These are phyloP conservation scores for Haplosporangium sp. DNA, from an alignment of 371 early-diverging fungal genomes.

Conservation along the genomic window DNA sequence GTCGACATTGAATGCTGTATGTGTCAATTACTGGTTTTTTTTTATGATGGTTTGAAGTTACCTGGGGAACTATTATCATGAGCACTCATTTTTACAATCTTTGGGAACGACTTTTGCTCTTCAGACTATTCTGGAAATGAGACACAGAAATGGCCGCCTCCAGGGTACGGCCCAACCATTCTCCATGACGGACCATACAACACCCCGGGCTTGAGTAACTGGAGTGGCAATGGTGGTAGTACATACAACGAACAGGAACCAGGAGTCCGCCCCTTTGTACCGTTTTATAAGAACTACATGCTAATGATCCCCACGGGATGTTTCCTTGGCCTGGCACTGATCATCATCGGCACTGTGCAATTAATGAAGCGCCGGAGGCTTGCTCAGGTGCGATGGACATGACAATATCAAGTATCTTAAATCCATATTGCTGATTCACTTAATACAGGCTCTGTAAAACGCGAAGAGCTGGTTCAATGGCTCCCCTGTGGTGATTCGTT, in stretches of 20 bases:
- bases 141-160: conserved; percentile 36
- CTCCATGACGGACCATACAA: conserved; percentile 26
- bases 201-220: conserved; percentile 28
- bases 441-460: no score
- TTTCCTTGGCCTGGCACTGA: conserved; percentile 27
- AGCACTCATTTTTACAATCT: no score
- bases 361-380: conserved; percentile 33
- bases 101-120: background rate
- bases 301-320: conserved; percentile 43
- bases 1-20: conserved; percentile 60
- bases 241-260: conserved; percentile 8
- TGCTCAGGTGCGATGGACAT: conserved; percentile 32
- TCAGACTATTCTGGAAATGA: conserved; percentile 30
- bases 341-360: conserved; percentile 21
- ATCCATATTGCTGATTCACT: no score
- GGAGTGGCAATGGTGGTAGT: background rate
- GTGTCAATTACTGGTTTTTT: background rate
- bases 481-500: no score
- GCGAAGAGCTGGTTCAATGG: no score
- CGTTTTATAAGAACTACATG: conserved; percentile 38
- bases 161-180: conserved; percentile 39
- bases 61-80: background rate
- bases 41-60: background rate
- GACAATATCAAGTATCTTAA: no score
- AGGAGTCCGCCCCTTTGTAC: conserved; percentile 19